A percentile compares a stretch with the other conserved stretches of the same genome.
Conservation (phyloP, 1,139 yeast species). For the Yamadazyma trypodendri region DNA sequence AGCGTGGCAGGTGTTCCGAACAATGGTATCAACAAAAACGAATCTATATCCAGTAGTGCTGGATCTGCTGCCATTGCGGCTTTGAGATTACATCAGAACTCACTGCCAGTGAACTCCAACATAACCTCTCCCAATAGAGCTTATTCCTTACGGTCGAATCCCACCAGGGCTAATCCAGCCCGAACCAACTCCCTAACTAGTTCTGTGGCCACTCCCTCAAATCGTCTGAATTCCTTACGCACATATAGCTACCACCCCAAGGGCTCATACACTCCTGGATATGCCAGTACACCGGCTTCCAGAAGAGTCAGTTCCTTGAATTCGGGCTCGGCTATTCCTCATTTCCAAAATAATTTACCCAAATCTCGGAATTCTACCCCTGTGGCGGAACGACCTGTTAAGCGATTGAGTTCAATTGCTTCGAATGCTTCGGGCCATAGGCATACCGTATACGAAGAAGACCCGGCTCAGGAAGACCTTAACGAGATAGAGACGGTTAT, state of each 20-base stretch:
- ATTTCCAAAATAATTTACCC: conserved; percentile 3
- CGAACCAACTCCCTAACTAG: conserved; percentile 12
- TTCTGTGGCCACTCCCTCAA: conserved; percentile 15
- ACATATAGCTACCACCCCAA: conserved; percentile 42
- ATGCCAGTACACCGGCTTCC: conserved; percentile 17
- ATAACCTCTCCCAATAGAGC: conserved; percentile 19
- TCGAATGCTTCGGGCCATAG: conserved; percentile 10
- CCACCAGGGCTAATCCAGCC: conserved; percentile 1
- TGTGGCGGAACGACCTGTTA: background rate
- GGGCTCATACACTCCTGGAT: conserved; percentile 40
- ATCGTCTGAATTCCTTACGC: conserved; percentile 32
- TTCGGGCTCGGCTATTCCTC: conserved; percentile 8
- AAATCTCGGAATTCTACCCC: conserved; percentile 1
- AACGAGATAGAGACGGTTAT: conserved; percentile 27
- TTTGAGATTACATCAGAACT: conserved; percentile 30
- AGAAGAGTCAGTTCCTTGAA: conserved; percentile 22
- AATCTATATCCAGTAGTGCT: conserved; percentile 25
- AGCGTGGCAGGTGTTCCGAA: conserved; percentile 27
- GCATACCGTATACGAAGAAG: conserved; percentile 10
- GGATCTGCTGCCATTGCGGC: conserved; percentile 51
- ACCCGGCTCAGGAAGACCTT: conserved; percentile 10
- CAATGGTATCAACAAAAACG: conserved; percentile 15
- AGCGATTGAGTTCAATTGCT: conserved; percentile 10
- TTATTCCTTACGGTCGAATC: conserved; percentile 10
- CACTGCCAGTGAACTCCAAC: conserved; percentile 11